Conservation (phyloP, 305 asterid genomes). For the Rubia tinctorum region DNA sequence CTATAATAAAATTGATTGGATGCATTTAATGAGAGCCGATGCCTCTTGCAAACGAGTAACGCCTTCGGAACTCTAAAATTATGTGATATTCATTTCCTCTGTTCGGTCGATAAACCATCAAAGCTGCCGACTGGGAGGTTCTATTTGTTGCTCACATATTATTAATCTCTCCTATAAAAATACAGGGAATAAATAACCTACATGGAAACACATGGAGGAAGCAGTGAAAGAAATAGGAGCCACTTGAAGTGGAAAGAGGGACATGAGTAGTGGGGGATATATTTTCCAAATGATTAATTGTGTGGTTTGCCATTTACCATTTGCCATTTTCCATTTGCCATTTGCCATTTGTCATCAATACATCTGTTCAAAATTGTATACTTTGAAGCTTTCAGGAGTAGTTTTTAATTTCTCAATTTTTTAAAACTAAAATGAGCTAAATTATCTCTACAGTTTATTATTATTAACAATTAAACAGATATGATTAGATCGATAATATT, state of each 20-base stretch:
- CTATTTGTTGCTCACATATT: slow-evolving; percentile 49
- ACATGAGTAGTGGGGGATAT: too few species aligned
- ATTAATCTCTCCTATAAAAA: background rate
- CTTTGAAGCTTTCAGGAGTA: too few species aligned
- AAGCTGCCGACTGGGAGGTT: slow-evolving; percentile 35
- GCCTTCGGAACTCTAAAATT: slow-evolving; percentile 87
- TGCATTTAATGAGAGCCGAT: slow-evolving; percentile 28
- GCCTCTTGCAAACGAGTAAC: slow-evolving; percentile 74
- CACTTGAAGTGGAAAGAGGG: background rate
- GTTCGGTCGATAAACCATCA: slow-evolving; percentile 76
- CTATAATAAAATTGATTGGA: slow-evolving; percentile 20
- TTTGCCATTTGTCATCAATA: too few species aligned
- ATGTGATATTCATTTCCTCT: slow-evolving; percentile 73
- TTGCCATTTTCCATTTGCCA: too few species aligned
- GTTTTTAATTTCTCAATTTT: too few species aligned
- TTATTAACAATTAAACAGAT: too few species aligned
- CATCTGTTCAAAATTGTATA: too few species aligned
- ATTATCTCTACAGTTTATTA: too few species aligned
- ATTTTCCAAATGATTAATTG: too few species aligned
- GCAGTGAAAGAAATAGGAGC: background rate
- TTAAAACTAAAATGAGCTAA: too few species aligned
- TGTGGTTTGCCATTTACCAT: too few species aligned
- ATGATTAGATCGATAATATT: too few species aligned
- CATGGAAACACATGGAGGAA: background rate
- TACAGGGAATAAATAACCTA: background rate